Percentiles rank a stretch among this genome's conserved stretches.
phyloP scores from a whole-genome alignment of 2,329 filamentous ascomycete genomes.

The Aureobasidium sp. region DNA sequence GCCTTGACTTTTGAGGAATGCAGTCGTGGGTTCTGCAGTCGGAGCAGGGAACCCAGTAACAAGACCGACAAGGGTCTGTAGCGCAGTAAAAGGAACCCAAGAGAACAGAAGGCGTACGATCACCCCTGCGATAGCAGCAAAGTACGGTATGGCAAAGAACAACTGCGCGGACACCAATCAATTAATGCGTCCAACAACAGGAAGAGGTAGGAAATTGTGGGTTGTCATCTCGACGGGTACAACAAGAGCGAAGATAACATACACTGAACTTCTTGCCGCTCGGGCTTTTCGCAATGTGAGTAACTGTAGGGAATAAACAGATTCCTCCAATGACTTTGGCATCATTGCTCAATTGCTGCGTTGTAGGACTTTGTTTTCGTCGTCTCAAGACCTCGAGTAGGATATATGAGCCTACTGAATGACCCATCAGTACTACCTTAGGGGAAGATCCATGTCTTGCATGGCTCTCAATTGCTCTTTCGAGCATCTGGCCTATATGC shows the following conservation, averaged over 20 bases:
- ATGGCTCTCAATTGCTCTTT: conserved; percentile 33
- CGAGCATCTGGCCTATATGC: conserved; percentile 49
- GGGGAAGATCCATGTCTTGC: conserved; percentile 6
- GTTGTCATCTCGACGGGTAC: neutral
- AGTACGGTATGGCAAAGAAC: conserved; percentile 17
- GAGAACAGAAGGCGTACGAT: conserved; percentile 48
- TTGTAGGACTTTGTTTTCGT: conserved; percentile 17
- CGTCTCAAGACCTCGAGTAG: conserved; percentile 45
- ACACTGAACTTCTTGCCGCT: conserved; percentile 46
- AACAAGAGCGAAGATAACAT: conserved; percentile 23
- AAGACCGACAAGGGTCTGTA: conserved; percentile 46
- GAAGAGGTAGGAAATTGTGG: neutral
- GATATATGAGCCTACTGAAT: conserved; percentile 54
- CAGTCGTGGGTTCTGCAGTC: conserved; percentile 53
- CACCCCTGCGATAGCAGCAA: conserved; percentile 14
- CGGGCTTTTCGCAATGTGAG: conserved; percentile 48
- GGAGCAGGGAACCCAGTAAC: conserved; percentile 49
- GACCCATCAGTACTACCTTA: conserved; percentile 47
- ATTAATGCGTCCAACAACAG: neutral
- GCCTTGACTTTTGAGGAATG: conserved; percentile 52
- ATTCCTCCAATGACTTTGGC: conserved; percentile 35
- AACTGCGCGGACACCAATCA: conserved; percentile 7
- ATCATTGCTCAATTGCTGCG: conserved; percentile 23
- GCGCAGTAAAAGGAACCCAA: conserved; percentile 43
- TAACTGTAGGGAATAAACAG: conserved; percentile 53